A percentile compares a stretch with the other conserved stretches of the same genome.
Evolutionary conservation across 2,329 filamentous ascomycete species (phyloP).

Genomic region (Nothophoma quercina): DNA sequence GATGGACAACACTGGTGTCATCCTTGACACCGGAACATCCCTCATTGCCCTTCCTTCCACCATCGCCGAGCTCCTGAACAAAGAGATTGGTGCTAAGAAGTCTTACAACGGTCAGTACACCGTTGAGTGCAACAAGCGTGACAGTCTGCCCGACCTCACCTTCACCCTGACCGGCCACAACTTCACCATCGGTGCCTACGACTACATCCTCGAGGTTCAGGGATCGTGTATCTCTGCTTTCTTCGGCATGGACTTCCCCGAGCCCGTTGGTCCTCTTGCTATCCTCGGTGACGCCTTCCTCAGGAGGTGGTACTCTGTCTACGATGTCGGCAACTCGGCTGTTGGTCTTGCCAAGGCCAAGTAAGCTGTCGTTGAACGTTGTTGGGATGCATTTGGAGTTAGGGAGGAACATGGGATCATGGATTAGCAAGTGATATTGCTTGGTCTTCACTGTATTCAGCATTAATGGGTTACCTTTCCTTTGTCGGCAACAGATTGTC

Average conservation of each 20-base stretch:
- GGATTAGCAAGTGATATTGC: slow-evolving; percentile 8
- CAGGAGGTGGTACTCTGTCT: slow-evolving; percentile 92
- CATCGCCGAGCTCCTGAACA: slow-evolving; percentile 95
- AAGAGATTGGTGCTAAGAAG: slow-evolving; percentile 98
- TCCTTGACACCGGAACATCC: slow-evolving; percentile 97
- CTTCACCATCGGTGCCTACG: slow-evolving; percentile 86
- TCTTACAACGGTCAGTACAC: slow-evolving; percentile 96
- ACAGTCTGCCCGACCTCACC: slow-evolving; percentile 85
- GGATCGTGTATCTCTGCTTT: slow-evolving; percentile 97
- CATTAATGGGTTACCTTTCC: slow-evolving; percentile 20
- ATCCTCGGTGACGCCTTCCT: slow-evolving; percentile 89
- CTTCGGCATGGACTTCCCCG: slow-evolving; percentile 89
- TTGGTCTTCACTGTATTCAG: slow-evolving; percentile 30
- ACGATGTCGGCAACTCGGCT: slow-evolving; percentile 87
- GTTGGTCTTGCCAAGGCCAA: slow-evolving; percentile 91
- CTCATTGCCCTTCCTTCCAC: slow-evolving; percentile 92
- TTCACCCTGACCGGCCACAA: slow-evolving; percentile 91
- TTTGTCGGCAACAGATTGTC: slow-evolving; percentile 17
- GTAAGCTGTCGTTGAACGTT: slow-evolving; percentile 48
- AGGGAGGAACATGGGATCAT: slow-evolving; percentile 1
- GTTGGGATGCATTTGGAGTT: slow-evolving; percentile 6
- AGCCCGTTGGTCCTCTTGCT: slow-evolving; percentile 86
- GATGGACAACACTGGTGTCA: slow-evolving; percentile 92
- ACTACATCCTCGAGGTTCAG: slow-evolving; percentile 96
- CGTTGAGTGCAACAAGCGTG: slow-evolving; percentile 85